Base-by-base conservation (phyloP, 148 eudicot genomes). In the Heliamphora exappendiculata region DNA sequence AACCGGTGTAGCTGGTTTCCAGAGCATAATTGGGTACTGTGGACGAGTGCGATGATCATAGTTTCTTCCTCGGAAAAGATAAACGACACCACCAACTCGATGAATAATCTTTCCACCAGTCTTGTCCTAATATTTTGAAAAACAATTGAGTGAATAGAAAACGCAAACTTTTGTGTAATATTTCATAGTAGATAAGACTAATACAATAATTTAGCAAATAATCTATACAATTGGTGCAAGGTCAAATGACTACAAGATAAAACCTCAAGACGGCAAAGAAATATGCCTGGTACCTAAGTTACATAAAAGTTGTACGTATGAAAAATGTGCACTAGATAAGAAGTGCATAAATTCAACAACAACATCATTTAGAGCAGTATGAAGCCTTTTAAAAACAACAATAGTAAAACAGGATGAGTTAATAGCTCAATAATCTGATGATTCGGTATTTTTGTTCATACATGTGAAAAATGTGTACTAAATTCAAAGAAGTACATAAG, bases 1-100 rank as follows among this genome's bases (percentile, higher is more conserved):
- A 73, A 94, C 95, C 0, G 98, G 98, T 33, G 98, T 76, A 55
- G 97, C 98, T 63, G 98, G 97, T 86, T 91, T 94, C 98, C 98
- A 94, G 13, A 94, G 91, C 98, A 94, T 91, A 74, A 90, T 74
- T 1, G 98, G 98, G 62, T 84, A 89, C 68, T 81, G 76, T 31
- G 98, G 98, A 49, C 98, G 97, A 73, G 84, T 82, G 31, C 78
- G 86, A 73, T 85, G 91, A 73, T 94, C 86, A 77, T 94, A 94
- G 76, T 94, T 89, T 67, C 97, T 90, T 11, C 98, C 98, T 37
- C 98, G 90, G 70, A 88, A 91, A 12, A 94, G 77, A 83, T 90
- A 94, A 73, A 86, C 75, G 39, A 87, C 84, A 67, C 98, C 98
- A 65, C 98, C 98, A 60, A 83, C 85, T 71, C 91, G 88, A 82